These are phyloP conservation scores for Salix arbutifolia DNA, from an alignment of 345 rosid genomes.

Conservation along the genomic window DNA sequence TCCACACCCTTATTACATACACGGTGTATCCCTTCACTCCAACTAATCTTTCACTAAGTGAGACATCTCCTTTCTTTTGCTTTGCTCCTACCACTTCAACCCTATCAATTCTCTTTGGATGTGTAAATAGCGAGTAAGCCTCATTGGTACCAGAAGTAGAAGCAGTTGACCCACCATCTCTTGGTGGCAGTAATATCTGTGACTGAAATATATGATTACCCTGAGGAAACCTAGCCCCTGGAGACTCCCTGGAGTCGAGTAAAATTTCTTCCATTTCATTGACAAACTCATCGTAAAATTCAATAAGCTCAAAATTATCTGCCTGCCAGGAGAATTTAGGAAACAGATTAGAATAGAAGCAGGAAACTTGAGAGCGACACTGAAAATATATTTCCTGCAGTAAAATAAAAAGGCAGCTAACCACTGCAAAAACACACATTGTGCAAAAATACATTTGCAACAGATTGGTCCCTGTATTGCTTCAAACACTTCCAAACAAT, in stretches of 20 bases:
- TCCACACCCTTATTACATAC: conserved; percentile 70
- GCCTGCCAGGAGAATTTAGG: conserved; percentile 17
- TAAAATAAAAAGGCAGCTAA: not conserved
- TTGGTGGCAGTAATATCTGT: conserved; percentile 45
- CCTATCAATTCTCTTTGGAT: conserved; percentile 55
- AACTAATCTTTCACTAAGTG: conserved; percentile 87
- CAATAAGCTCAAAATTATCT: conserved; percentile 50
- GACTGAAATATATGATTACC: conserved; percentile 46
- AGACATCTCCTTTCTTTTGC: conserved; percentile 89
- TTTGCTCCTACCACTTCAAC: conserved; percentile 86
- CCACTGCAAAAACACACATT: not conserved
- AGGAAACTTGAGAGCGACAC: conserved; percentile 7
- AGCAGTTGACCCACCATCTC: conserved; percentile 80
- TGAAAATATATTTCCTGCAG: not conserved
- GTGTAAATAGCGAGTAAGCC: conserved; percentile 31
- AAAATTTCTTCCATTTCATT: conserved; percentile 96
- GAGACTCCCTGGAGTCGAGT: conserved; percentile 72
- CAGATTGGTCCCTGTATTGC: not conserved
- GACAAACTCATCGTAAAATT: conserved; percentile 75
- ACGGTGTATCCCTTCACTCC: conserved; percentile 92
- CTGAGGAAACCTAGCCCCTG: conserved; percentile 53
- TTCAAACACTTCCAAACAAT: not conserved
- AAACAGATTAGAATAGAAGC: conserved; percentile 14
- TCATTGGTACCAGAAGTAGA: conserved; percentile 59
- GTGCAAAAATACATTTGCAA: not conserved